Evolutionary conservation across 2,329 filamentous ascomycete species (phyloP), one percentile per base, ranked within the genome.

Genomic region (Phaeosphaeriaceae sp.): DNA sequence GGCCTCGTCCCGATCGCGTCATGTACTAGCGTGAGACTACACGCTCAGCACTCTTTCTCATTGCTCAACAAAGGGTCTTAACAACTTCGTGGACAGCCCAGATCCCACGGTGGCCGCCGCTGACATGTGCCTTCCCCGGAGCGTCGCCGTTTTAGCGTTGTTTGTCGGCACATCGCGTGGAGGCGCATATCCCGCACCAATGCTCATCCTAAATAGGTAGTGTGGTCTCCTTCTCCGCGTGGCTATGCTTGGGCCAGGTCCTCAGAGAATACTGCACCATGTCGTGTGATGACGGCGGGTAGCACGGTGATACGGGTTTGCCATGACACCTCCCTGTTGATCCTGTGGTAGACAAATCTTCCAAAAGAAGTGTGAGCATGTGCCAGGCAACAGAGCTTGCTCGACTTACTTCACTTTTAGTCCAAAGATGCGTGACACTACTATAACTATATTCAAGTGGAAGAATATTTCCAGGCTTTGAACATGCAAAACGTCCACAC

Each of bases 1-100:
- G 57, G 48, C 53, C 24, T 51, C 49, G 48, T 57, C 55, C 65
- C 65, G 62, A 67, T 67, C 61, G 61, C 65, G 65, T 66, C 57
- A 64, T 65, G 36, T 53, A 33, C 51, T 58, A 60, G 54, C 53
- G 58, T 24, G 45, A 21, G 51, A 57, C 56, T 57, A 54, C 20
- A 24, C 27, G 20, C 48, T 47, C 27, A 50, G 46, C 51, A 58
- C 36, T 27, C 48, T 31, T 45, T 58, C 51, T 62, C 41, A 69
- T 66, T 68, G 66, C 64, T 65, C 62, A 55, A 61, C 36, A 40
- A 40, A 40, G 2, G 15, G 15, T 40, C 15, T 53, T 51, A 45
- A 33, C 22, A 15, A 48, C 42, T 20, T 53, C 41, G 41, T 51
- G 48, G 40, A 33, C 53, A 41, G 50, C 54, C 62, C 56, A 58